Base-by-base conservation (phyloP, 2,329 filamentous ascomycete species). In the Pseudocercospora vitis region DNA sequence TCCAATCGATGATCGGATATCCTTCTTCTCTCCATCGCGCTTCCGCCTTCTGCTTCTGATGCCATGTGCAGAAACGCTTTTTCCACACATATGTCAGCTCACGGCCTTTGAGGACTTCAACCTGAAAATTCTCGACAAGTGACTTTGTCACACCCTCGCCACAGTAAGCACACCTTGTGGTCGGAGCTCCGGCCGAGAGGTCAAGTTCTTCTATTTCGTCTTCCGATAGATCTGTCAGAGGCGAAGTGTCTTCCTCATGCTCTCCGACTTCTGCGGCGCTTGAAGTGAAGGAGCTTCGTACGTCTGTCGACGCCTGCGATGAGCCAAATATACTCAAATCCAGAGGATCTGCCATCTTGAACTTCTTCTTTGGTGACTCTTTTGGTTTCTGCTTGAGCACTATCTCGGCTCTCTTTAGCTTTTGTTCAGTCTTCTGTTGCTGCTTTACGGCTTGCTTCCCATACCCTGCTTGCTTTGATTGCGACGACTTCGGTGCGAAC, bases 1-100 rank as follows among this genome's bases (percentile, higher is more conserved):
- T 52, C 70, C 70, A 72, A 40, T 71, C 63, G 29, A 72, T 68
- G 12, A 58, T 56, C 2, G 70, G 70, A 50, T 71, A 72, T 1
- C 60, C 59, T 46, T 62, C 53, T 35, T 63, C 61, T 21, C 55
- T 23, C 66, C 68, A 71, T 12, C 56, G 51, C 6, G 59, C 53
- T 31, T 58, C 45, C n/a, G 69, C 69, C 6, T 53, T 54, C 7
- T 60, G 55, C 19, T 56, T 56, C 23, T 62, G 63, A 58, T 72
- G 70, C 28, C 62, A 64, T 16, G 49, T 55, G 52, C 70, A 72
- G 51, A 72, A 72, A 2, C 62, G 57, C 44, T 64, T 55, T 53
- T 71, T 67, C 59, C 64, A 65, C 32, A 65, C 64, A 47, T 65
- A 63, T 19, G 51, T 66, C 60, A 67, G 59, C 7, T 58, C 50